phyloP scores from a whole-genome alignment of 1,284 basidiomycete species.

The Cutaneotrichosporon cavernicola region DNA sequence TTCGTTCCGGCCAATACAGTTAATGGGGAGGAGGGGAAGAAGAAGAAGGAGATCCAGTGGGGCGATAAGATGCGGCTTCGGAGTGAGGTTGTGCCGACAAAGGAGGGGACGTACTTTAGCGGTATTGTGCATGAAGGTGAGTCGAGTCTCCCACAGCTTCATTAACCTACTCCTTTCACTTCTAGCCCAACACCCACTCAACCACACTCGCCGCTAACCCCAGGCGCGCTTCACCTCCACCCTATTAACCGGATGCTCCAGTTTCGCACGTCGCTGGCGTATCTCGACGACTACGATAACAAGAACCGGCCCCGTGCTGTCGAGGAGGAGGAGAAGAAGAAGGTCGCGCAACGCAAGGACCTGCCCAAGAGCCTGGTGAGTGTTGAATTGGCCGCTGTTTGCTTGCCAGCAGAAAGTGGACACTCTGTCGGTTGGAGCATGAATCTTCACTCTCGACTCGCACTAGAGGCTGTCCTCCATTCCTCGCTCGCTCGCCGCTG shows the following conservation, averaged over 20 bases:
- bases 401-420: too few relatives aligned
- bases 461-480: neutral
- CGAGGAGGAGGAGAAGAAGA: slow-evolving; percentile 39
- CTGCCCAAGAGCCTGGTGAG: slow-evolving; percentile 22
- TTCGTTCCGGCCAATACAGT: slow-evolving; percentile 37
- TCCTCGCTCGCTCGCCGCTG: slow-evolving; percentile 2
- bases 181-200: neutral
- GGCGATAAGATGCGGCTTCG: slow-evolving; percentile 50
- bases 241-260: slow-evolving; percentile 44
- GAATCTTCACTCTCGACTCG: too few relatives aligned
- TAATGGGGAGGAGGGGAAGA: slow-evolving; percentile 29
- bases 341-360: slow-evolving; percentile 24
- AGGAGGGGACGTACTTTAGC: slow-evolving; percentile 39
- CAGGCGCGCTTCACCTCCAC: slow-evolving; percentile 51
- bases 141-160: slow-evolving; percentile 8
- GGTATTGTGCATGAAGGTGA: slow-evolving; percentile 48
- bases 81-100: slow-evolving; percentile 43
- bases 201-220: neutral
- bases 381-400: neutral
- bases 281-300: slow-evolving; percentile 44
- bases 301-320: slow-evolving; percentile 21
- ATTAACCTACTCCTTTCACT: neutral
- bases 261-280: slow-evolving; percentile 47
- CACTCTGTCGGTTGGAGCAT: too few relatives aligned
- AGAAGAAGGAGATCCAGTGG: slow-evolving; percentile 37